Percentiles rank a stretch among this genome's conserved stretches.
Conservation (phyloP, 1,284 basidiomycete species). For the Chiua sp. region DNA sequence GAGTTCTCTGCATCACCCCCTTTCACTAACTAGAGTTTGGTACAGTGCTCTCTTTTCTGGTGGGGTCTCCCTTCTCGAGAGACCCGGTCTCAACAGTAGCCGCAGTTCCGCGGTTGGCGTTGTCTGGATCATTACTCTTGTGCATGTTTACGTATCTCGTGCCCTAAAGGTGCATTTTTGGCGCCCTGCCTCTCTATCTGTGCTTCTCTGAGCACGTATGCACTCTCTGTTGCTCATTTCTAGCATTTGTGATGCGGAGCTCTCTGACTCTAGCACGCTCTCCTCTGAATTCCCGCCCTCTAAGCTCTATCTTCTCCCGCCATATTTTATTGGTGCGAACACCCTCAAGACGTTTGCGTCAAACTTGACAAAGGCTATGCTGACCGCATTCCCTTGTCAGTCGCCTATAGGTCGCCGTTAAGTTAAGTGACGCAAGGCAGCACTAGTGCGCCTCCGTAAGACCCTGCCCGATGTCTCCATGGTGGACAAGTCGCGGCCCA, state of each 20-base stretch:
- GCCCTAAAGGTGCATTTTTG: constrained; percentile 25
- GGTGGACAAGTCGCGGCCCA: constrained; percentile 21
- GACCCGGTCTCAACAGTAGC: constrained; percentile 1
- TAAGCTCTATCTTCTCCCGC: constrained; percentile 30
- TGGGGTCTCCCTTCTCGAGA: neutral
- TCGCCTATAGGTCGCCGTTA: constrained; percentile 20
- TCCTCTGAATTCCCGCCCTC: constrained; percentile 28
- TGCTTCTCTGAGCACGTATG: constrained; percentile 21
- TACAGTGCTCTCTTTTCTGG: neutral
- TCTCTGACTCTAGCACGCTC: constrained; percentile 33
- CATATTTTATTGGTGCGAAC: constrained; percentile 12
- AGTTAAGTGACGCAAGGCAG: constrained; percentile 3
- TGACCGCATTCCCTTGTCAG: constrained; percentile 31
- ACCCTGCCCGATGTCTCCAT: constrained; percentile 18
- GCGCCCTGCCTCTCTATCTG: neutral
- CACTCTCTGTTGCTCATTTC: constrained; percentile 15
- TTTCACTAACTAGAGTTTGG: neutral
- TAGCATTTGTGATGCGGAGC: constrained; percentile 18
- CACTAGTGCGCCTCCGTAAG: constrained; percentile 14
- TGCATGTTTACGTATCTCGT: constrained; percentile 26
- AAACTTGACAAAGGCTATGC: constrained; percentile 35
- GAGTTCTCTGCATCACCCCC: constrained; percentile 6
- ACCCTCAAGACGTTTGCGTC: constrained; percentile 20
- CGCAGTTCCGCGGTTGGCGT: too few species aligned
- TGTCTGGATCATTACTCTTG: constrained; percentile 10